Evolutionary conservation across 2,329 filamentous ascomycete genomes (phyloP), one percentile per base, ranked within the genome.

Genomic region (Pseudocercospora fijiensis): DNA sequence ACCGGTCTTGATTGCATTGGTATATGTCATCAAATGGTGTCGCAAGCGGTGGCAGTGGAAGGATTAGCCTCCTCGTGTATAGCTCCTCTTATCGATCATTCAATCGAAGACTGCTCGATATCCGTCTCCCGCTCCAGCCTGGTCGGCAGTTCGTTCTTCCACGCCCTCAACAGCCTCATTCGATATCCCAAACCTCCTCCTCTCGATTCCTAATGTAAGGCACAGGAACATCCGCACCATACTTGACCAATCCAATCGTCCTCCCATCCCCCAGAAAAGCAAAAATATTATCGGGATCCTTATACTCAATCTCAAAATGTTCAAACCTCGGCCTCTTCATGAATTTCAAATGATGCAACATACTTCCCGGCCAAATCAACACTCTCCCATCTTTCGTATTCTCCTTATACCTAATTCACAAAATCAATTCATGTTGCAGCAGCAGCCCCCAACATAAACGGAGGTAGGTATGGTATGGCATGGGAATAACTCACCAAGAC

Each of bases 1-100:
- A 3, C 92, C 92, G 0, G 91, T 96, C 1, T 75, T 96, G 64
- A 73, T 96, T 9, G 87, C 81, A 0, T 76, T 96, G 71, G 91
- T 96, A 2, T 95, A 95, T 81, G 79, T 89, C 0, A 83, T 91
- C 9, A 87, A 83, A 68, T 87, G 81, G 78, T 75, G 88, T 60
- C 84, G 80, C 16, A 80, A 77, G 59, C 81, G 82, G 67, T 83
- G 83, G 80, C 76, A 74, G 18, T 89, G 86, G 87, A 78, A 81
- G 20, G 63, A 57, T 20, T 70, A 62, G 43, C 27, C 26, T n/a
- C n/a, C 18, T 24, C 30, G 11, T 49, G 7, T n/a, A 26, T 18
- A 0, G 45, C 45, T 49, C 45, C 8, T n/a, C 4, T 2, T n/a
- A 18, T 41, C 16, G 8, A 41, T 41, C 37, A 5, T 41, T 11